Evolutionary conservation across 2,329 filamentous ascomycete genomes (phyloP).

Genomic region (Paecilomyces fulvus): DNA sequence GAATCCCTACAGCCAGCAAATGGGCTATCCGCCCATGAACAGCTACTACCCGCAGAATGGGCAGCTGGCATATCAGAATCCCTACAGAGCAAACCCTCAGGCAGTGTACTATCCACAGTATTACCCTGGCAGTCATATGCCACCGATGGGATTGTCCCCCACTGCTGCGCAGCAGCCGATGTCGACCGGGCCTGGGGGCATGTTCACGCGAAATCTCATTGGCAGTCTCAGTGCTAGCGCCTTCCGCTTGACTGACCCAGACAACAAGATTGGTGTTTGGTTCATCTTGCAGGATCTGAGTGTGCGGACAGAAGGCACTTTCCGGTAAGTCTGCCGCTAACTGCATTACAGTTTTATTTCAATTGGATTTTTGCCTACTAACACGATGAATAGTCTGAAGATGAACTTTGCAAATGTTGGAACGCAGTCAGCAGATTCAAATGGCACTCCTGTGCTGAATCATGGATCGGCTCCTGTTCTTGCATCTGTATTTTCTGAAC

Average conservation of each 20-base stretch:
- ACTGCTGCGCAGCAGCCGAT: constrained; percentile 25
- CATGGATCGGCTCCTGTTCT: constrained; percentile 69
- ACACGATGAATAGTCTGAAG: constrained; percentile 43
- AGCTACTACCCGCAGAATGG: constrained; percentile 26
- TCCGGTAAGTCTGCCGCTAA: constrained; percentile 55
- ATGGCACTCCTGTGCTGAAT: constrained; percentile 50
- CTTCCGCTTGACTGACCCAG: constrained; percentile 68
- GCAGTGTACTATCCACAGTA: constrained; percentile 24
- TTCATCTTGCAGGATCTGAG: constrained; percentile 94
- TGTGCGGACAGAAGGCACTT: constrained; percentile 83
- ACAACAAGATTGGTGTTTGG: constrained; percentile 83
- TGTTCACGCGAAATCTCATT: constrained; percentile 93
- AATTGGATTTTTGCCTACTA: background rate
- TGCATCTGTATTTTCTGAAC: constrained; percentile 75
- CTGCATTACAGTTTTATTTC: background rate
- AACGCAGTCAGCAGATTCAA: constrained; percentile 30
- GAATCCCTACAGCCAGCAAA: constrained; percentile 30
- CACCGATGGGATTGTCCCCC: constrained; percentile 26
- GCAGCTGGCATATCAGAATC: constrained; percentile 23
- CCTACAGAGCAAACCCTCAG: constrained; percentile 21
- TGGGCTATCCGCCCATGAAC: constrained; percentile 27
- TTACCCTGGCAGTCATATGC: constrained; percentile 25
- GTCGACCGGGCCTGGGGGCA: constrained; percentile 55
- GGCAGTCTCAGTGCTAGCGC: constrained; percentile 85
- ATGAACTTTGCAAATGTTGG: constrained; percentile 82